Conservation (phyloP, 2,329 filamentous ascomycete species). For the Exophiala sp. region DNA sequence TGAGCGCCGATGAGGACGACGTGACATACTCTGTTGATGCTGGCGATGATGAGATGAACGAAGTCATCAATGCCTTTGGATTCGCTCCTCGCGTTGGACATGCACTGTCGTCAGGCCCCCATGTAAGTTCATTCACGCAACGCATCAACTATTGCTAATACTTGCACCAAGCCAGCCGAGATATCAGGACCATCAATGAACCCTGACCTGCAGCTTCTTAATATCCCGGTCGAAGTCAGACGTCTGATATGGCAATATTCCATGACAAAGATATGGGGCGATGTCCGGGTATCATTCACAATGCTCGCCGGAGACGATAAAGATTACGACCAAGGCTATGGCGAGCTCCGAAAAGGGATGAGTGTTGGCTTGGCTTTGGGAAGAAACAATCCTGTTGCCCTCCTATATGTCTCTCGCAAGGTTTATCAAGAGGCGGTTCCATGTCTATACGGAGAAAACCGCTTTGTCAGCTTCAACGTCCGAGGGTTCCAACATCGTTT, state of each 20-base stretch:
- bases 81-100: no score
- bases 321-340: background rate
- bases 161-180: background rate
- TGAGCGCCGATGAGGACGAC: no score
- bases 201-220: background rate
- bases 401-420: background rate
- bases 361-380: background rate
- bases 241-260: background rate
- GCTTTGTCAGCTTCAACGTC: background rate
- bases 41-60: no score
- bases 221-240: background rate
- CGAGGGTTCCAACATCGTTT: background rate
- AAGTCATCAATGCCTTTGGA: no score
- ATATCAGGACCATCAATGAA: background rate
- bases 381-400: background rate
- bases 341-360: background rate
- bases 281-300: background rate
- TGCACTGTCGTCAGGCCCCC: no score
- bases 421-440: background rate
- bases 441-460: background rate
- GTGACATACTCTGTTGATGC: no score
- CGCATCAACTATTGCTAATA: background rate
- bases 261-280: background rate
- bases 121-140: background rate
- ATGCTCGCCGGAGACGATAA: background rate